A percentile compares a stretch with the other conserved stretches of the same genome.
phyloP scores from a whole-genome alignment of 306 rosid species.

The cucumber (Cucumis sativus) region Cucumber_9930_V3 NC_026660.2:7470001-7470500 shows the following conservation, averaged over 20 bases:
- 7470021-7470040: constrained; percentile 57
- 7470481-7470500: background rate
- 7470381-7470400: background rate
- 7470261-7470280: constrained; percentile 71
- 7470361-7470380: constrained; percentile 95
- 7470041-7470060: constrained; percentile 88
- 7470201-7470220: constrained; percentile 50
- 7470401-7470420: background rate
- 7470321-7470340: constrained; percentile 90
- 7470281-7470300: constrained; percentile 97
- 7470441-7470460: background rate
- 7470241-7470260: constrained; percentile 55
- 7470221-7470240: constrained; percentile 56
- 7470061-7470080: constrained; percentile 95
- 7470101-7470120: constrained; percentile 82
- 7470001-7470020: constrained; percentile 14
- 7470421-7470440: background rate
- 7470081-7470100: constrained; percentile 90
- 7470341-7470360: constrained; percentile 96
- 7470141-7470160: constrained; percentile 71
- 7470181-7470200: constrained; percentile 56
- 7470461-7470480: background rate
- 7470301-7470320: constrained; percentile 90
- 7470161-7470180: constrained; percentile 72
- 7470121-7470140: constrained; percentile 84